A percentile compares a stretch with the other conserved stretches of the same genome.
phyloP scores from a whole-genome alignment of 495 filamentous ascomycete genomes.

The Darksidea phi region DNA sequence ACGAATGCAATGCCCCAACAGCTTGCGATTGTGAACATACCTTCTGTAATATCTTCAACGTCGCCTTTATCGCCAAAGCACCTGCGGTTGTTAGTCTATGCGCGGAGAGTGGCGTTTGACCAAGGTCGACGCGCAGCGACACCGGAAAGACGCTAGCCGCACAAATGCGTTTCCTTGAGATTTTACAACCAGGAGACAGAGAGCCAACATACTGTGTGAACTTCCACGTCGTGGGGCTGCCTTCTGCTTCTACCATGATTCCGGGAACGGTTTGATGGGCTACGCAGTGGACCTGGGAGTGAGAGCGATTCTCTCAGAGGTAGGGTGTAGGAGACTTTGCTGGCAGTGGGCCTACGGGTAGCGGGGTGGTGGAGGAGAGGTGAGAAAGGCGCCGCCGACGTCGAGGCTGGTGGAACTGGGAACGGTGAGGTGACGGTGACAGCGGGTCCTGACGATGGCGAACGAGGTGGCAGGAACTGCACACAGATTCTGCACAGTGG shows the following conservation, averaged over 20 bases:
- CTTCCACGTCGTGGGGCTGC: conserved; percentile 95
- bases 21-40: conserved; percentile 51
- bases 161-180: no score
- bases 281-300: not conserved
- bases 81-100: conserved; percentile 49
- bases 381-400: conserved; percentile 29
- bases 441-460: conserved; percentile 4
- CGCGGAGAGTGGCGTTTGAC: not conserved
- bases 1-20: conserved; percentile 33
- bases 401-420: conserved; percentile 27
- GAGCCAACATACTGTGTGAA: conserved; percentile 90
- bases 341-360: not conserved
- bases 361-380: not conserved
- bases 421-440: conserved; percentile 10
- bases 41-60: conserved; percentile 99
- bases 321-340: not conserved
- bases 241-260: conserved; percentile 97
- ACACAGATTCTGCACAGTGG: not conserved
- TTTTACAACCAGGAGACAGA: not conserved
- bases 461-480: not conserved
- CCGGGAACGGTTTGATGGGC: conserved; percentile 8
- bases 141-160: no score
- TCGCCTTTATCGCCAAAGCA: conserved; percentile 99
- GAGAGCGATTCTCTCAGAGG: not conserved
- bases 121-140: no score